phyloP scores from a whole-genome alignment of 2,329 filamentous ascomycete genomes.

The Aureobasidium namibiae region DNA sequence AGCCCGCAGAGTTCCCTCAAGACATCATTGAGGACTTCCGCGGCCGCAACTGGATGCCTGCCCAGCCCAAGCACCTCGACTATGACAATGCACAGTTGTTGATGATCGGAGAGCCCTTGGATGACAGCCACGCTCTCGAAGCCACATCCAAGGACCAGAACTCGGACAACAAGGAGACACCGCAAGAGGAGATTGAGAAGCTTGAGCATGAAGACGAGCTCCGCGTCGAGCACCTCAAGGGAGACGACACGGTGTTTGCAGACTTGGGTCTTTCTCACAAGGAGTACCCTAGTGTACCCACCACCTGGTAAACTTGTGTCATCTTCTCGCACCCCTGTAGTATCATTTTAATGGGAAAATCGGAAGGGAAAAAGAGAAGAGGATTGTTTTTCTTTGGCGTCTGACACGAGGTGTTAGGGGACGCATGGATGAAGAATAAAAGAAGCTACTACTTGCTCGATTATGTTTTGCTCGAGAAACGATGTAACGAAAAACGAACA shows the following conservation, averaged over 20 bases:
- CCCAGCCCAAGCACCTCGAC: conserved; percentile 65
- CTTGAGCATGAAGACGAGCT: conserved; percentile 67
- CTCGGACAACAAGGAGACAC: conserved; percentile 49
- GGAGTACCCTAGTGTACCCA: conserved; percentile 56
- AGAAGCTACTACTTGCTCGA: not conserved
- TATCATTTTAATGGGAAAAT: not conserved
- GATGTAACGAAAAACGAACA: not conserved
- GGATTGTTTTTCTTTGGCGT: not conserved
- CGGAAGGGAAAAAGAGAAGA: not conserved
- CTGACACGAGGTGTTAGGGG: not conserved
- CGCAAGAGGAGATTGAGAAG: conserved; percentile 63
- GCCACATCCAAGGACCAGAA: conserved; percentile 50
- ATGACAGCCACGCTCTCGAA: conserved; percentile 50
- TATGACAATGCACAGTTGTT: conserved; percentile 69
- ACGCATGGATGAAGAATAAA: not conserved
- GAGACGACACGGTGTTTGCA: conserved; percentile 54
- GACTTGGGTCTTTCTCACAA: conserved; percentile 53
- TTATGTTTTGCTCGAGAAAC: no score
- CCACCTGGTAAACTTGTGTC: conserved; percentile 44
- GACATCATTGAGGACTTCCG: conserved; percentile 66
- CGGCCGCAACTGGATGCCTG: conserved; percentile 63
- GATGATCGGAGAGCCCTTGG: conserved; percentile 61
- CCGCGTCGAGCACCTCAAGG: conserved; percentile 53
- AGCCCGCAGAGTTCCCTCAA: conserved; percentile 61
- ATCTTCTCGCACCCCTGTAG: not conserved